phyloP scores from a whole-genome alignment of 805 yeast species.

The Cyberlindnera misumaiensis region DNA sequence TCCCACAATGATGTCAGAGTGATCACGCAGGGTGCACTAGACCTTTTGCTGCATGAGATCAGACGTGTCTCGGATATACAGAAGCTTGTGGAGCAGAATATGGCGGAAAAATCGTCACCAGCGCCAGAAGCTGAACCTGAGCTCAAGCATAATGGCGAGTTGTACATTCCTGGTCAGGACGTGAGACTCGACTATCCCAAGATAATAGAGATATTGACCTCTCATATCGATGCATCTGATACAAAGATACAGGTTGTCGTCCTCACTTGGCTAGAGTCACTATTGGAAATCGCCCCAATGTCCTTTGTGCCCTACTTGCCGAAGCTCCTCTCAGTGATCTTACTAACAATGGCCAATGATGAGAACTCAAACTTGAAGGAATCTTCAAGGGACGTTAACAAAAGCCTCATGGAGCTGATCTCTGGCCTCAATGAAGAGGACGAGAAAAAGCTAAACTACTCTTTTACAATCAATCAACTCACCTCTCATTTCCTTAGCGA shows the following conservation, averaged over 20 bases:
- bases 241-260: slow-evolving; percentile 74
- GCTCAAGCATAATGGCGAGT: slow-evolving; percentile 38
- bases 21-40: slow-evolving; percentile 74
- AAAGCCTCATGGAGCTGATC: slow-evolving; percentile 45
- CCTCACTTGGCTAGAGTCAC: slow-evolving; percentile 72
- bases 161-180: slow-evolving; percentile 73
- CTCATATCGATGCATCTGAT: slow-evolving; percentile 63
- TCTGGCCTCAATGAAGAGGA: slow-evolving; percentile 21
- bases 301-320: slow-evolving; percentile 73
- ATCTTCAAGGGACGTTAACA: slow-evolving; percentile 51
- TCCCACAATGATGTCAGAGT: slow-evolving; percentile 82
- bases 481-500: slow-evolving; percentile 67
- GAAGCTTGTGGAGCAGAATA: slow-evolving; percentile 35
- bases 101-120: slow-evolving; percentile 4
- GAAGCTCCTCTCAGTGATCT: slow-evolving; percentile 60
- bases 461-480: slow-evolving; percentile 62
- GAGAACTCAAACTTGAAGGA: slow-evolving; percentile 40
- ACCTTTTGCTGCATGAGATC: slow-evolving; percentile 72
- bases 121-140: slow-evolving; percentile 10
- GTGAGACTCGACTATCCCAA: slow-evolving; percentile 72
- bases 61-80: slow-evolving; percentile 68
- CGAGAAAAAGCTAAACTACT: slow-evolving; percentile 38
- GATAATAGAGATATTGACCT: slow-evolving; percentile 74
- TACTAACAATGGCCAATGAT: slow-evolving; percentile 49
- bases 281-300: slow-evolving; percentile 66